phyloP scores from a whole-genome alignment of 2,329 filamentous ascomycete species.

The Trichoderma simmonsii region DNA sequence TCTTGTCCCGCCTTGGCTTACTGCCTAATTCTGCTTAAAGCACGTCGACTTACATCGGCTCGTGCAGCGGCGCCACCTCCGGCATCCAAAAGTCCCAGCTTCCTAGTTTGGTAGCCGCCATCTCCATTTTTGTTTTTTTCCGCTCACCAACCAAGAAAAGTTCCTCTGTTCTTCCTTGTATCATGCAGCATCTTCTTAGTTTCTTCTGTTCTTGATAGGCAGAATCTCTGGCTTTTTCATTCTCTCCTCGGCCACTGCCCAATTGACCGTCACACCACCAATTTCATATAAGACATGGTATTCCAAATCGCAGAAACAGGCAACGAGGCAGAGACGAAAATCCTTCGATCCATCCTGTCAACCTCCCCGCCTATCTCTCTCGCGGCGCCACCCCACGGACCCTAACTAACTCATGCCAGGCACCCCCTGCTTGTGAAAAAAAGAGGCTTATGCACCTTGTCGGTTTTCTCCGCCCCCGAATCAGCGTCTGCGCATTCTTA shows the following conservation, averaged over 20 bases:
- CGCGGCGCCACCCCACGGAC: not conserved
- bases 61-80: not conserved
- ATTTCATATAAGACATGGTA: not conserved
- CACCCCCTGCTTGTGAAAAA: not conserved
- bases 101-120: not conserved
- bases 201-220: not conserved
- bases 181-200: not conserved
- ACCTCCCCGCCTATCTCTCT: not conserved
- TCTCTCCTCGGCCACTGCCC: not conserved
- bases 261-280: not conserved
- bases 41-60: not conserved
- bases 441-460: not conserved
- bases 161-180: not conserved
- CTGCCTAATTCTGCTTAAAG: not conserved
- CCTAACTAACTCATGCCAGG: not conserved
- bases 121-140: too few relatives aligned
- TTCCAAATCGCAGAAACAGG: not conserved
- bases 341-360: not conserved
- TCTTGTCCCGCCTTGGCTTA: not conserved
- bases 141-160: too few relatives aligned
- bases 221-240: not conserved
- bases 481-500: constrained; percentile 13
- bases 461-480: constrained; percentile 5
- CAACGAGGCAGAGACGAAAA: not conserved
- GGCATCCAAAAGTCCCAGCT: constrained; percentile 16